Percentiles rank a stretch among this genome's conserved stretches.
These are phyloP conservation scores for Gracilaria caudata DNA, from an alignment of 23 red algal species.

Conservation along the genomic window DNA sequence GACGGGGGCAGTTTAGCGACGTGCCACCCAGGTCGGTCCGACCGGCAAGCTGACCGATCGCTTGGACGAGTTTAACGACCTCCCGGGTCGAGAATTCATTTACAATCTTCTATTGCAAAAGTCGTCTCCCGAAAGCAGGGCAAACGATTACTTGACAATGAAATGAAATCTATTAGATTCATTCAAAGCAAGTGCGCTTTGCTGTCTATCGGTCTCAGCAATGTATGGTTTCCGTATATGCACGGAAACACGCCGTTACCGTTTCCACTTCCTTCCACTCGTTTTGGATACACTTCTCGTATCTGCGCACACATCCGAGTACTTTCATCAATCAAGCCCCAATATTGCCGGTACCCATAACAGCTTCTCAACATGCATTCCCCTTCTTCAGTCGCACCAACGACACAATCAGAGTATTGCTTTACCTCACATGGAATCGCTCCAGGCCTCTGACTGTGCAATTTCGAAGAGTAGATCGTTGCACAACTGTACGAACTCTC, in stretches of 20 bases:
- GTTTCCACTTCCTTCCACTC: not conserved
- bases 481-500: slow-evolving; percentile 36
- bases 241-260: slow-evolving; percentile 23
- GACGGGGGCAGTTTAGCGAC: no score
- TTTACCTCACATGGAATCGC: slow-evolving; percentile 43
- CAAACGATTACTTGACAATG: no score
- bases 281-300: slow-evolving; percentile 31
- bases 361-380: slow-evolving; percentile 25
- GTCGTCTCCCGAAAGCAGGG: no score
- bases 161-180: not conserved
- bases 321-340: slow-evolving; percentile 22
- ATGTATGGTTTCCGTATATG: slow-evolving; percentile 40
- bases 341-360: slow-evolving; percentile 38
- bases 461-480: slow-evolving; percentile 11
- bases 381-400: slow-evolving; percentile 14
- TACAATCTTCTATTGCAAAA: no score
- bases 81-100: no score
- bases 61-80: no score
- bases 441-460: slow-evolving; percentile 37
- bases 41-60: no score
- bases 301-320: slow-evolving; percentile 37
- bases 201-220: slow-evolving; percentile 33
- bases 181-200: slow-evolving; percentile 5
- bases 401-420: slow-evolving; percentile 52
- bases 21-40: no score